Percentiles rank a stretch among this genome's conserved stretches.
Conservation (phyloP, 495 filamentous ascomycete genomes). For the Entonaema liquescens region DNA sequence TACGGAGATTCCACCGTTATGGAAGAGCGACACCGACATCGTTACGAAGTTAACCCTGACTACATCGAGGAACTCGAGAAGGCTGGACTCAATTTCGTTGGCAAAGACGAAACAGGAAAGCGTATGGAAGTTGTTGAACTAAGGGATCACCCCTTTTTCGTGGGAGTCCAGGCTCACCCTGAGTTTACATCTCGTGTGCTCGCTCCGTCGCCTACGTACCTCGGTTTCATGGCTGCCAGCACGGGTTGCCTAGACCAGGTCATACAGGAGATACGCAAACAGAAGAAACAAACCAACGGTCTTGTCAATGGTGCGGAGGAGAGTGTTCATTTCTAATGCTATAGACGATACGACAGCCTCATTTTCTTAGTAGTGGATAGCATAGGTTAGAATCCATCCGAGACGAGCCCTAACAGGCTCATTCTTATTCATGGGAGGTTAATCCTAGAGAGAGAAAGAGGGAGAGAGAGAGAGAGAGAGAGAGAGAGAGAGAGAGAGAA, state of each 20-base stretch:
- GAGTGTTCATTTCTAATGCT: conserved; percentile 17
- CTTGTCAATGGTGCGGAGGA: conserved; percentile 18
- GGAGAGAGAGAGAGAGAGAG: background rate
- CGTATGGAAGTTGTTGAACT: conserved; percentile 94
- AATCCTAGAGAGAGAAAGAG: background rate
- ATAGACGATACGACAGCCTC: background rate
- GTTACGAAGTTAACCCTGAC: conserved; percentile 79
- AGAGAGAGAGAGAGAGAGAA: background rate
- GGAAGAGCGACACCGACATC: conserved; percentile 74
- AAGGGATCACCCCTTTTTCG: conserved; percentile 88
- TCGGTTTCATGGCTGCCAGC: conserved; percentile 86
- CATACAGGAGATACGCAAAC: conserved; percentile 38
- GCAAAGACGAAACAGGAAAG: conserved; percentile 82
- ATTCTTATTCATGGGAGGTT: background rate
- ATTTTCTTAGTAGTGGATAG: background rate
- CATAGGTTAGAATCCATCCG: background rate
- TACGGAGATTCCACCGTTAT: conserved; percentile 69
- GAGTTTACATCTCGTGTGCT: conserved; percentile 81
- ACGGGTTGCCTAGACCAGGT: conserved; percentile 65
- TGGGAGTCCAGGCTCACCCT: conserved; percentile 88
- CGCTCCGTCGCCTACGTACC: conserved; percentile 77
- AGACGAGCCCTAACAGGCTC: background rate
- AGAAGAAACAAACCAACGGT: conserved; percentile 9
- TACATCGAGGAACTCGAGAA: conserved; percentile 66
- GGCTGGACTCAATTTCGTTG: conserved; percentile 70